Percentiles rank a stretch among this genome's conserved stretches.
Conservation (phyloP, 2,329 filamentous ascomycete species). For the Fusarium caatingaense region DNA sequence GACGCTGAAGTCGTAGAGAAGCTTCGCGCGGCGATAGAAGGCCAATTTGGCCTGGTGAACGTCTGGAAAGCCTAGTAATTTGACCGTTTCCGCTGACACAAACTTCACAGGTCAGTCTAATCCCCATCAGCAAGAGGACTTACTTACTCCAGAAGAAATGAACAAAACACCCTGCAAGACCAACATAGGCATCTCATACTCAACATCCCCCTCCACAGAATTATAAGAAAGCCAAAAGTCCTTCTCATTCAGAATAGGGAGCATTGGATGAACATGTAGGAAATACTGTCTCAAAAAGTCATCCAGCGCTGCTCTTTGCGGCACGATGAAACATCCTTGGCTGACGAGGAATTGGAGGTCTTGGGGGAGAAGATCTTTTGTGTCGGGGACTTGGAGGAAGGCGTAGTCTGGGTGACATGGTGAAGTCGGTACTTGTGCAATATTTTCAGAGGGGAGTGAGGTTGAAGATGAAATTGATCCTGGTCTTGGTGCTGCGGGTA, state of each 20-base stretch:
- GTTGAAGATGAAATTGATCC: not conserved
- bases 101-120: slow-evolving; percentile 12
- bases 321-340: slow-evolving; percentile 45
- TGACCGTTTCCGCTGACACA: slow-evolving; percentile 33
- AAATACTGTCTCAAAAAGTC: slow-evolving; percentile 48
- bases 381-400: slow-evolving; percentile 40
- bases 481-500: not conserved
- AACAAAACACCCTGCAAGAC: slow-evolving; percentile 42
- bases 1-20: slow-evolving; percentile 44
- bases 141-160: slow-evolving; percentile 26
- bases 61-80: slow-evolving; percentile 38
- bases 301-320: slow-evolving; percentile 39
- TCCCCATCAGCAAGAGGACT: no score
- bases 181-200: slow-evolving; percentile 37
- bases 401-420: slow-evolving; percentile 38
- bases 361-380: slow-evolving; percentile 37
- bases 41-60: slow-evolving; percentile 42
- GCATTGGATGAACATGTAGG: slow-evolving; percentile 46
- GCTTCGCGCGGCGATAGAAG: slow-evolving; percentile 43
- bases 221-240: slow-evolving; percentile 43
- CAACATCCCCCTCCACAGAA: slow-evolving; percentile 9
- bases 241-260: slow-evolving; percentile 44
- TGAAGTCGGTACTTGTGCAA: not conserved
- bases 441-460: not conserved
- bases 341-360: slow-evolving; percentile 42